These are phyloP conservation scores for Phaeosphaeria sp. DNA, from an alignment of 2,329 filamentous ascomycete species.

Conservation along the genomic window DNA sequence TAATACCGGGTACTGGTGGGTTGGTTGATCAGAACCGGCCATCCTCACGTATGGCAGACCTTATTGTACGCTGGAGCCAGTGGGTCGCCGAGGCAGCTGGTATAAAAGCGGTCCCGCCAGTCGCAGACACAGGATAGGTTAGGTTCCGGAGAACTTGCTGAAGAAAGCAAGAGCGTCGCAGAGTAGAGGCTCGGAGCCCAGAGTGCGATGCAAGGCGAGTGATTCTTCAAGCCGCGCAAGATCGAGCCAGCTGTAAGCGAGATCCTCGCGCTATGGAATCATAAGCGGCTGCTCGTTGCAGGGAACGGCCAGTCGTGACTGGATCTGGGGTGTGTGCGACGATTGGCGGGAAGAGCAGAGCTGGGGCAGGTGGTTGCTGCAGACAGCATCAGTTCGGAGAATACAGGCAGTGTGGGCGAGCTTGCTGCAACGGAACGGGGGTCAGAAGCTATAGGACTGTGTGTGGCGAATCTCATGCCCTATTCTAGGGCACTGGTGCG, in stretches of 20 bases:
- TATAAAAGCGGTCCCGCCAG: conserved; percentile 38
- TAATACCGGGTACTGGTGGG: conserved; percentile 40
- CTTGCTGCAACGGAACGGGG: too few relatives aligned
- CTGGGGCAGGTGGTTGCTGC: too few relatives aligned
- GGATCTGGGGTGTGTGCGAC: too few relatives aligned
- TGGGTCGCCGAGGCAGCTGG: conserved; percentile 29
- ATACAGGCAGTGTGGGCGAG: too few relatives aligned
- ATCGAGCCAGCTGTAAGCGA: conserved; percentile 40
- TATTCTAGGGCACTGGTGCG: too few relatives aligned
- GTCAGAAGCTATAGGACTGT: too few relatives aligned
- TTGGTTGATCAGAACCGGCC: conserved; percentile 49
- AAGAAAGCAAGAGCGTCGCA: conserved; percentile 48
- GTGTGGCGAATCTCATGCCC: too few relatives aligned
- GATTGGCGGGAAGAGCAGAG: too few relatives aligned
- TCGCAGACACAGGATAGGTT: conserved; percentile 33
- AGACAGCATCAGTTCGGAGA: too few relatives aligned
- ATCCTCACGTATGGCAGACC: conserved; percentile 47
- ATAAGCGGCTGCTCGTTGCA: conserved; percentile 44
- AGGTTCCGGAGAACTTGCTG: too few relatives aligned
- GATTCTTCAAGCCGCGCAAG: conserved; percentile 41
- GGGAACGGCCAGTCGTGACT: conserved; percentile 31
- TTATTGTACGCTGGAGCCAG: conserved; percentile 31
- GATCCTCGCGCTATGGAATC: conserved; percentile 47
- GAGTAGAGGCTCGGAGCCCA: conserved; percentile 37
- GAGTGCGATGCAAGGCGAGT: conserved; percentile 39